phyloP scores from a whole-genome alignment of 2,329 filamentous ascomycete genomes.

The Cladobotryum mycophilum region DNA sequence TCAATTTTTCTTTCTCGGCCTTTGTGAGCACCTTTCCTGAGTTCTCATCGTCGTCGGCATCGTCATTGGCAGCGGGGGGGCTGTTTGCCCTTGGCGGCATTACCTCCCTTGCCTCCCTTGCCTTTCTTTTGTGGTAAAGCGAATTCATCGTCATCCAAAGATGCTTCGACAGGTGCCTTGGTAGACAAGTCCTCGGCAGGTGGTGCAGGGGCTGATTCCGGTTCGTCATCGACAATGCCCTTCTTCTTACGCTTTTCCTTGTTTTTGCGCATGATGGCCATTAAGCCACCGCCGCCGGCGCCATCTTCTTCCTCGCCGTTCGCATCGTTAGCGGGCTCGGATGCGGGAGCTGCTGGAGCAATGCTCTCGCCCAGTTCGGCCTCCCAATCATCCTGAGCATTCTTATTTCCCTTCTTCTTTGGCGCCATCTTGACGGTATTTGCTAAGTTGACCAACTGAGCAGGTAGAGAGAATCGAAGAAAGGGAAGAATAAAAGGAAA shows the following conservation, averaged over 20 bases:
- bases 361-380: slow-evolving; percentile 77
- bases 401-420: slow-evolving; percentile 88
- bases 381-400: slow-evolving; percentile 87
- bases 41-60: slow-evolving; percentile 47
- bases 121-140: slow-evolving; percentile 71
- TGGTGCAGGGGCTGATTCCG: slow-evolving; percentile 33
- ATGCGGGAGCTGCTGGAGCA: slow-evolving; percentile 50
- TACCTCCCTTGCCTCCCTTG: slow-evolving; percentile 42
- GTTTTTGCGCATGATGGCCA: slow-evolving; percentile 76
- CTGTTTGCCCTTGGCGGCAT: slow-evolving; percentile 38
- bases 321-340: slow-evolving; percentile 37
- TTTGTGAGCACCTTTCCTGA: slow-evolving; percentile 78
- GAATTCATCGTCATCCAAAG: slow-evolving; percentile 82
- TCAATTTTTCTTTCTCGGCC: slow-evolving; percentile 96
- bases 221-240: slow-evolving; percentile 64
- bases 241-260: slow-evolving; percentile 89
- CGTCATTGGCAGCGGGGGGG: slow-evolving; percentile 32
- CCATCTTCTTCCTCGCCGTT: slow-evolving; percentile 49
- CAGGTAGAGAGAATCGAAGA: not conserved
- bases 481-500: not conserved
- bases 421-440: slow-evolving; percentile 63
- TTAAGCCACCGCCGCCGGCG: slow-evolving; percentile 54
- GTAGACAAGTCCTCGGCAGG: slow-evolving; percentile 36
- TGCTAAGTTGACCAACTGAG: not conserved
- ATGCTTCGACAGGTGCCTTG: slow-evolving; percentile 76